Conservation (phyloP, 345 rosid genomes). For the Eucalyptus regnans region DNA sequence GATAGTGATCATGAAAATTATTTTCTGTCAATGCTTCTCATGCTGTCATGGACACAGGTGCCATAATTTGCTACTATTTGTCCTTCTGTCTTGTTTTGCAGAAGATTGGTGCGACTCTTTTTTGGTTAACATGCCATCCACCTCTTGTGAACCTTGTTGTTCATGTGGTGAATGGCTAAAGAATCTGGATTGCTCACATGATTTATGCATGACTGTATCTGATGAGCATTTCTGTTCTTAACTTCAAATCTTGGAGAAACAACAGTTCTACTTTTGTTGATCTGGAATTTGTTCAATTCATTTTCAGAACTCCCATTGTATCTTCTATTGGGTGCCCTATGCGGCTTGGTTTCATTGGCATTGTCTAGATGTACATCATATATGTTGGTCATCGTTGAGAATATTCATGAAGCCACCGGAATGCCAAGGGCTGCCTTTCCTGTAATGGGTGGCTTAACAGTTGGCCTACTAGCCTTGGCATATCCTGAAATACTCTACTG, state of each 20-base stretch:
- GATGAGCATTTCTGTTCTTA: neutral
- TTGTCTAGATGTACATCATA: slow-evolving; percentile 74
- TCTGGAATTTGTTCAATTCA: neutral
- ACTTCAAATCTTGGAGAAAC: neutral
- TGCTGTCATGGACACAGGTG: neutral
- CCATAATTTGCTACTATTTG: neutral
- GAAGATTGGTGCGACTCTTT: neutral
- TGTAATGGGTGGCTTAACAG: slow-evolving; percentile 51
- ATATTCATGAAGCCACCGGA: slow-evolving; percentile 47
- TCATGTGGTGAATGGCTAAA: neutral
- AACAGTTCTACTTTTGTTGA: neutral
- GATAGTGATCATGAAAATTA: neutral
- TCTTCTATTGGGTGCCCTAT: slow-evolving; percentile 69
- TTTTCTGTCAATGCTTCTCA: neutral
- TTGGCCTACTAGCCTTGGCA: slow-evolving; percentile 63
- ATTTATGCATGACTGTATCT: neutral
- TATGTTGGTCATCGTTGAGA: slow-evolving; percentile 35
- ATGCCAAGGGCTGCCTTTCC: slow-evolving; percentile 74
- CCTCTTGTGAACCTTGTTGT: neutral
- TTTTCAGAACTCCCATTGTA: slow-evolving; percentile 86
- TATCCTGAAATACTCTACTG: slow-evolving; percentile 92
- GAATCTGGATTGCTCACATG: neutral
- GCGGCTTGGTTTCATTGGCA: slow-evolving; percentile 65
- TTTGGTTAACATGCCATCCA: neutral
- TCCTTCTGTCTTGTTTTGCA: neutral